Base-by-base conservation (phyloP, 306 rosid species). In the Oxytropis ochrocephala region DNA sequence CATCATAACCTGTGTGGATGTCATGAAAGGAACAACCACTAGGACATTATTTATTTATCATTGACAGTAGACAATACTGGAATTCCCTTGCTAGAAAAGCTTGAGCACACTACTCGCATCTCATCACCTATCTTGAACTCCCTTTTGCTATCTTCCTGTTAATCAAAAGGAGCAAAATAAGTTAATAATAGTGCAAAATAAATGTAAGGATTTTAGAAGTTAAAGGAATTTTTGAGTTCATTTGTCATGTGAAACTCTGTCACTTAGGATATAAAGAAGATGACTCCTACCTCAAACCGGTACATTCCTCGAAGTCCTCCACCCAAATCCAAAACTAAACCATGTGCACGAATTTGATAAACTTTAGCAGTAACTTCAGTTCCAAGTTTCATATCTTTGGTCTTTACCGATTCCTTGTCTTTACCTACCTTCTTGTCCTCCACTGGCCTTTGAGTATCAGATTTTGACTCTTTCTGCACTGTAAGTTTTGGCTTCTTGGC, bases 321-420 rank as follows among this genome's bases (percentile, higher is more conserved):
- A 38, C 97, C 96, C 81, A 94, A 85, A 78, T 90, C 97, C 81
- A 94, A 89, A 39, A 90, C 97, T 75, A 94, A 83, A 47, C 98
- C 98, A 27, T 61, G 88, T 1, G 89, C 65, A 47, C 98, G 95
- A 67, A 94, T 54, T 87, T 90, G 96, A 84, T 63, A 69, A 67
- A 94, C 88, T 84, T 76, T 85, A 42, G 96, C 97, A 60, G 69
- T 84, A 41, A 88, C 83, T 70, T 81, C 64, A 3, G 81, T 84
- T 79, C 98, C 98, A 55, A 90, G 64, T 86, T 83, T 81, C 83
- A 94, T 73, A 50, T 32, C 78, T 70, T 75, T 76, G 4, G 78
- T 74, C 41, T 80, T 75, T 51, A 81, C 50, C 5, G 81, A 30
- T 7, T 3, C 70, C 43, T 70, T 71, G 29, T 75, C 77, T 76